Base-by-base conservation (phyloP, 305 asterid species). In the Fraxinus latifolia region DNA sequence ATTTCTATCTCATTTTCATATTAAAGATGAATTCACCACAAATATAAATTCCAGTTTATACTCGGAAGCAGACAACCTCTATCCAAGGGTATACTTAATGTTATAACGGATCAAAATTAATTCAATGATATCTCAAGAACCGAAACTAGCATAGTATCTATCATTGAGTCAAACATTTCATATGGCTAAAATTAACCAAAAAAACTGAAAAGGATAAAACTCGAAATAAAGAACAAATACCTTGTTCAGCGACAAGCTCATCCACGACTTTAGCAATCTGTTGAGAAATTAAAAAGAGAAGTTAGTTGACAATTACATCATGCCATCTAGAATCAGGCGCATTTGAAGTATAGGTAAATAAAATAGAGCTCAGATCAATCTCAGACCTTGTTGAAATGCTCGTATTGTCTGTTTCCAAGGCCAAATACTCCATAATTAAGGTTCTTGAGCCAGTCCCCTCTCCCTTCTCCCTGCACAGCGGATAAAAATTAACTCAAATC, bases 241-340 rank as follows among this genome's bases (percentile, higher is more conserved):
- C 99, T 89, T 91, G 96, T 79, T 90, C 96, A 33, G 85, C 89
- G 25, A 91, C 60, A 83, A 88, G 42, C 6, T 90, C 87, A 86
- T 95, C 99, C 80, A 94, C 98, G 83, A 85, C 97, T 83, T 88
- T 92, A 9, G 93, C 99, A 88, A 95, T 93, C 98, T 95, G 95
- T 86, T 78, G 77, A 68, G 74, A 68, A 68, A 68, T 68, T n/a
- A 15, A 2, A 14, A 14, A 29, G 2, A 29, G 23, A 68, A 27
- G 3, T 68, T 31, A 29, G 74, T 68, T 14, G 15, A 12, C 1
- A 14, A 27, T 29, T 31, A 68, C 8, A 68, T 68, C 37, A 31
- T 21, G 33, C 14, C 71, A 23, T 23, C 14, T 62, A 29, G 21
- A 8, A 65, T 65, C 34, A 25, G 9, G 73, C 14, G 17, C 34